phyloP scores from a whole-genome alignment of 2,329 filamentous ascomycete genomes.

The Monilinia aucupariae region DNA sequence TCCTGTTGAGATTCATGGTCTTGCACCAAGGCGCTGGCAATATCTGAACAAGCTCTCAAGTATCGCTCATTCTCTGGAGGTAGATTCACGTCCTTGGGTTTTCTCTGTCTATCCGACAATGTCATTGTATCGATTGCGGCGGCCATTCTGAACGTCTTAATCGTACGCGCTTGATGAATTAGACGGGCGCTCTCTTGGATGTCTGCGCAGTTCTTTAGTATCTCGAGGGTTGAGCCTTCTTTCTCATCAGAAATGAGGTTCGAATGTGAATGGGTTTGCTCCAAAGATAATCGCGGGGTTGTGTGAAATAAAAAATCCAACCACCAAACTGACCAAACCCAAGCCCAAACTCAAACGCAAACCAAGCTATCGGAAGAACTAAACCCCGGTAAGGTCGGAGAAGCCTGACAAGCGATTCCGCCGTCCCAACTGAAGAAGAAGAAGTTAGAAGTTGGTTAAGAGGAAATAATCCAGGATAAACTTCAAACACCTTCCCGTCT shows the following conservation, averaged over 20 bases:
- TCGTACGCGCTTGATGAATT: neutral
- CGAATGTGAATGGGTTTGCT: neutral
- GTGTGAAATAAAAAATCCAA: conserved; percentile 4
- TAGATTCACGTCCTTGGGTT: conserved; percentile 67
- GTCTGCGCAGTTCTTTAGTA: neutral
- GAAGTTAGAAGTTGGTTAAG: conserved; percentile 7
- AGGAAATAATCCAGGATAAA: conserved; percentile 18
- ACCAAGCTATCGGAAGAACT: neutral
- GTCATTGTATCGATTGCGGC: conserved; percentile 56
- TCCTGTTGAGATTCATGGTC: conserved; percentile 82
- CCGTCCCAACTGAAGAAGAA: conserved; percentile 11
- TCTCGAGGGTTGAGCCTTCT: neutral
- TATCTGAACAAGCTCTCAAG: conserved; percentile 89
- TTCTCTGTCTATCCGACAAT: conserved; percentile 45
- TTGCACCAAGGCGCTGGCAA: conserved; percentile 88
- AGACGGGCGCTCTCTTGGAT: neutral
- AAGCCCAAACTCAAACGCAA: neutral
- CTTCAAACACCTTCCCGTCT: conserved; percentile 19
- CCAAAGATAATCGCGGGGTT: conserved; percentile 6
- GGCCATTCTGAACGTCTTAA: conserved; percentile 44
- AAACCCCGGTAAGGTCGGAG: conserved; percentile 7
- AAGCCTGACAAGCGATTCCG: conserved; percentile 15
- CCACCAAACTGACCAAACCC: too few relatives aligned
- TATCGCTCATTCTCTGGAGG: conserved; percentile 92
- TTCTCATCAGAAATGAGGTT: neutral